Evolutionary conservation across 768 basidiomycete species (phyloP), one percentile per base, ranked within the genome.

Genomic region (Tricholoma sp.): DNA sequence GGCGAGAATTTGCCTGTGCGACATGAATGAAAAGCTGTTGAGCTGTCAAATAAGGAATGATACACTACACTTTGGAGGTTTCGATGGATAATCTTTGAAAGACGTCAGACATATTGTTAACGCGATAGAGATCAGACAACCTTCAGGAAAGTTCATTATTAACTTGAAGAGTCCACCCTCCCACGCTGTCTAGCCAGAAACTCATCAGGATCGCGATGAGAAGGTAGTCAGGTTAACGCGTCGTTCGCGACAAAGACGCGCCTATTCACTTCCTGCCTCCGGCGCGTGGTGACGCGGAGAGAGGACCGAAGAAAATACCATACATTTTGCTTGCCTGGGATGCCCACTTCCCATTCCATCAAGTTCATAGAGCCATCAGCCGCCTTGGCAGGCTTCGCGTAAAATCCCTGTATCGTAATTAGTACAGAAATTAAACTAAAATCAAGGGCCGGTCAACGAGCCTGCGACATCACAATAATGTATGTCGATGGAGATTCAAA

Each of bases 281-380:
- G 28, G 33, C 15, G 42, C 47, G 13, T 39, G 6, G 29, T 39
- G 6, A 20, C 10, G 29, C 24, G 24, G 28, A 18, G 12, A 39
- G 13, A 34, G 28, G 17, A 31, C 47, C 39, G 62, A 55, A 8
- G 15, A 20, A 54, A 54, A 39, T 49, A 32, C 81, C 91, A 73
- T 72, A 97, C 97, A 57, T 79, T 80, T 50, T 79, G 60, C 74
- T 97, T 98, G 29, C 97, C 97, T 15, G 97, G 97, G 63, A 99
- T 98, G 20, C 97, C 97, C 2, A 97, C 94, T 69, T 98, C 97
- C 97, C 97, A 99, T 69, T 93, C 86, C 84, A 98, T 85, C 49
- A 99, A 78, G 72, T 98, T 95, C 85, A 98, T 87, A 2, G 94
- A 89, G 15, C 96, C 94, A 73, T 99, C 97, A 20, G 84, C 68